Base-by-base conservation (phyloP, 345 rosid species). In the Arabidopsis arenosa region DNA sequence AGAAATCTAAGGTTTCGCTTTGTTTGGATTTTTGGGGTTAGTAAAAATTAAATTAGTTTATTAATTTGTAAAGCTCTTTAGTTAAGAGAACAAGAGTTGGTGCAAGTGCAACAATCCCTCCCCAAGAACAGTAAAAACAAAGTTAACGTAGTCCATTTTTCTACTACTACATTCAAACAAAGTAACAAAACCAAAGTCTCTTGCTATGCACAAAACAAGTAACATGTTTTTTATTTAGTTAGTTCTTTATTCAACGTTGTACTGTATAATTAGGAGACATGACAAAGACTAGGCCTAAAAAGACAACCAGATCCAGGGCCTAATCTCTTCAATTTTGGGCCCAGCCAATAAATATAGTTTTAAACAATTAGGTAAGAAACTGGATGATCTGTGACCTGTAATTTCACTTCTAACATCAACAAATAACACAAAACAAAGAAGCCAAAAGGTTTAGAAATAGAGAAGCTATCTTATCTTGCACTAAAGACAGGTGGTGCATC, bases 401-500 rank as follows among this genome's bases (percentile, higher is more conserved):
- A 35, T 14, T 44, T 21, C 43, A 54, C 36, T 8, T 48, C 1
- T 48, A 51, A 37, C 47, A 68, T 33, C n/a, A 30, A 13, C 49
- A 28, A 28, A 28, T 36, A 45, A 47, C 41, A 67, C 49, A 57
- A 14, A 52, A 18, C 23, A 14, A 58, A 5, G 6, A 32, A 21
- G 11, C n/a, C 10, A 5, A 47, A 43, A 32, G 12, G 5, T 35
- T 44, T 21, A 32, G 65, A 21, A 18, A 9, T 5, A 33, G 9
- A 30, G 28, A 48, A 63, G 33, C 63, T 84, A 90, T 75, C 86
- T 80, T 84, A 92, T 77, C 96, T 85, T 40, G 90, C 90, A 71
- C 90, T 85, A 67, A 92, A 94, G 77, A 90, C 70, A 68, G 96
- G 96, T 62, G 87, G 88, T 0, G 88, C 85, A 70, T 92, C 92